A percentile compares a stretch with the other conserved stretches of the same genome.
Conservation (phyloP, 2,329 filamentous ascomycete species). For the Blastomyces parvus region DNA sequence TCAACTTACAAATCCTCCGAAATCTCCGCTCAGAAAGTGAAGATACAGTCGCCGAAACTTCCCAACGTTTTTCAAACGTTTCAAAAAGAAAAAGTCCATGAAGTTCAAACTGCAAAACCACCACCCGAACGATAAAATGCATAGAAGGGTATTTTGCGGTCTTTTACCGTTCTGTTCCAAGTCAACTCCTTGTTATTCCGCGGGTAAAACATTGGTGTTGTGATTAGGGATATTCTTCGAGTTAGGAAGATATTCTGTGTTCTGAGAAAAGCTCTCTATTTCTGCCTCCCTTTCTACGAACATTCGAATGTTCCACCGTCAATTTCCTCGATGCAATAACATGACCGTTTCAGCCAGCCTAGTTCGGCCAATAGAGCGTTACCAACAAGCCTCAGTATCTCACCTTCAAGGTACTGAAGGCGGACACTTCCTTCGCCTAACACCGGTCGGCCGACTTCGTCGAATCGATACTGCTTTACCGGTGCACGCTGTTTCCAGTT, state of each 20-base stretch:
- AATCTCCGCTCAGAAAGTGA: not conserved
- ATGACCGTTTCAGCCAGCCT: slow-evolving; percentile 7
- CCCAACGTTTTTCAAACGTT: not conserved
- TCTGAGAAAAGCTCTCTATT: not conserved
- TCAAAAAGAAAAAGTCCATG: not conserved
- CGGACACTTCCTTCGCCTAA: slow-evolving; percentile 6
- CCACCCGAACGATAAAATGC: not conserved
- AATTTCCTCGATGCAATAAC: not conserved
- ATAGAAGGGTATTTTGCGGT: not conserved
- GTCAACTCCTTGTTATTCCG: too few species aligned
- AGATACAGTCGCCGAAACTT: not conserved
- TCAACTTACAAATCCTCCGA: not conserved
- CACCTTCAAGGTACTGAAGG: slow-evolving; percentile 11
- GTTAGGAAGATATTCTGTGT: not conserved
- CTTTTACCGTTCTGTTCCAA: not conserved
- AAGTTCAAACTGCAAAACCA: not conserved
- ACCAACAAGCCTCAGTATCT: slow-evolving; percentile 15
- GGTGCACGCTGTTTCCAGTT: slow-evolving; percentile 24
- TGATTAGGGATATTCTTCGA: not conserved
- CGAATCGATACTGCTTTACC: slow-evolving; percentile 18
- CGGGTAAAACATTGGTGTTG: not conserved
- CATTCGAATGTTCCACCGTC: not conserved
- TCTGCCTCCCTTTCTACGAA: not conserved
- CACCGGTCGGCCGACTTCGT: slow-evolving; percentile 17
- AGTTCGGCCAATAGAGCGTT: slow-evolving; percentile 15